Conservation (phyloP, 345 rosid species). For the Cardamine resedifolia region DNA sequence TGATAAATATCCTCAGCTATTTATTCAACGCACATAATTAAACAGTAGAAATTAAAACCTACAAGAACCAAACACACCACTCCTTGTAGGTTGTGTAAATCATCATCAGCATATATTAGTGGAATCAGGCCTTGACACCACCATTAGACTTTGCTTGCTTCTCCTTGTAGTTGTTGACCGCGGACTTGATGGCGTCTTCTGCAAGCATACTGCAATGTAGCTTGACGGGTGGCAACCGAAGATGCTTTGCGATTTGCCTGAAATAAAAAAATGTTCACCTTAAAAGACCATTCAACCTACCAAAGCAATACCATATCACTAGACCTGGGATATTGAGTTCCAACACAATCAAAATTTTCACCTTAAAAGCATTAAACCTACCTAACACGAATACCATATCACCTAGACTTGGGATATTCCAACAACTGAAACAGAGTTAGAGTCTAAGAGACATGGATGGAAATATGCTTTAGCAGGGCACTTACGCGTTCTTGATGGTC, state of each 20-base stretch:
- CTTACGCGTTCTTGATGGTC: conserved; percentile 77
- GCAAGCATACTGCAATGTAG: conserved; percentile 98
- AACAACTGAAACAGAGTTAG: neutral
- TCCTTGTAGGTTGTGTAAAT: neutral
- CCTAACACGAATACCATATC: neutral
- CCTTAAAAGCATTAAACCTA: no score
- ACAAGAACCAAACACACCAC: neutral
- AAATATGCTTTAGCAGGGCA: neutral
- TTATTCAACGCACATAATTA: neutral
- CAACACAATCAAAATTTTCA: neutral
- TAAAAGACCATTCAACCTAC: no score
- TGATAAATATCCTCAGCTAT: neutral
- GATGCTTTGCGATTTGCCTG: conserved; percentile 91
- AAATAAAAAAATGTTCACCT: neutral
- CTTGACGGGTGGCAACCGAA: conserved; percentile 85
- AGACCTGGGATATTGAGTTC: neutral
- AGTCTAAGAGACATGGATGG: neutral
- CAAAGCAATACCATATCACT: neutral
- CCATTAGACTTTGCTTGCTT: conserved; percentile 47
- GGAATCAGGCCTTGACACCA: conserved; percentile 39
- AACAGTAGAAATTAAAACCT: neutral
- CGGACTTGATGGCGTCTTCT: conserved; percentile 92
- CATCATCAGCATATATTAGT: conserved; percentile 15
- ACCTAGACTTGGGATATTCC: neutral
- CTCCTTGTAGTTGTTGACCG: conserved; percentile 64